Evolutionary conservation across 148 eudicot genomes (phyloP).

Genomic region (Rhododendron simsii): DNA sequence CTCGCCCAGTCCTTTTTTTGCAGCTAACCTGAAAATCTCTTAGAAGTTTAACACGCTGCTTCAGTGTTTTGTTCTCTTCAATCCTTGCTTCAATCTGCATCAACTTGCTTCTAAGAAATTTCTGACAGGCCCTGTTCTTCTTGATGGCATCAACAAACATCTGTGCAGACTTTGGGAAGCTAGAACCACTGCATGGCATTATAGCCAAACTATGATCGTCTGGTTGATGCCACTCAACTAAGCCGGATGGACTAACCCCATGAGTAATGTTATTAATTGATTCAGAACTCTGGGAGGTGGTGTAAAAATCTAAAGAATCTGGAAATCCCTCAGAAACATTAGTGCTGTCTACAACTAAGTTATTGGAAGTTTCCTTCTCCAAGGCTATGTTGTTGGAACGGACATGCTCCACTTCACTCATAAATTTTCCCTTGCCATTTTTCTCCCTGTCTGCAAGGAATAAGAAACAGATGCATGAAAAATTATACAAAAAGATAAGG

Average conservation of each 20-base stretch:
- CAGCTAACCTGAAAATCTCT: constrained; percentile 60
- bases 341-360: constrained; percentile 25
- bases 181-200: constrained; percentile 23
- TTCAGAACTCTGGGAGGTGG: constrained; percentile 13
- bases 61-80: constrained; percentile 58
- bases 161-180: constrained; percentile 59
- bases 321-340: constrained; percentile 37
- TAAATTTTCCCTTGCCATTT: constrained; percentile 8
- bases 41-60: constrained; percentile 51
- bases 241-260: constrained; percentile 14
- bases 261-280: constrained; percentile 11
- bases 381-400: constrained; percentile 28
- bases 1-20: constrained; percentile 53
- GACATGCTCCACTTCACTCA: constrained; percentile 27
- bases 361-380: constrained; percentile 39
- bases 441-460: constrained; percentile 25
- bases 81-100: constrained; percentile 61
- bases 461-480: constrained; percentile 5
- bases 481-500: not conserved
- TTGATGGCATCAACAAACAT: constrained; percentile 80
- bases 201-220: constrained; percentile 19
- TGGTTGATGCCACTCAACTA: constrained; percentile 21
- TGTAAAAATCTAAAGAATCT: constrained; percentile 35
- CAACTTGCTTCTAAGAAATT: constrained; percentile 61
- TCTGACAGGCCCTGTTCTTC: constrained; percentile 83